Conservation (phyloP, 2,329 filamentous ascomycete species). For the Pseudogymnoascus sp. region DNA sequence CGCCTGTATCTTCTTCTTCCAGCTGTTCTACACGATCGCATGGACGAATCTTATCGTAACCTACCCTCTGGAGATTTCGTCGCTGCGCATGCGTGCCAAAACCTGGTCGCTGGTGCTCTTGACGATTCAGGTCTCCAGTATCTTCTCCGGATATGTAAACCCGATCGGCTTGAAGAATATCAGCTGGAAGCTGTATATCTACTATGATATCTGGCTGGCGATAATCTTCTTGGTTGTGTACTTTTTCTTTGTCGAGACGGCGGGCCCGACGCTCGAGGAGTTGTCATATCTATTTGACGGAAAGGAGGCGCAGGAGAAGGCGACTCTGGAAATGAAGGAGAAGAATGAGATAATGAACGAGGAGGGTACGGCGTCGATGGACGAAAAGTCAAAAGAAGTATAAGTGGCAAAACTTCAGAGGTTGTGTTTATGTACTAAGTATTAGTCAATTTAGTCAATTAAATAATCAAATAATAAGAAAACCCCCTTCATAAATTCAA, state of each 20-base stretch:
- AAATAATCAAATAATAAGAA: not conserved
- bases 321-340: slow-evolving; percentile 3
- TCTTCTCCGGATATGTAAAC: slow-evolving; percentile 34
- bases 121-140: slow-evolving; percentile 31
- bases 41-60: slow-evolving; percentile 37
- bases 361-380: not conserved
- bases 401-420: slow-evolving; percentile 28
- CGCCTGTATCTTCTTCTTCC: slow-evolving; percentile 36
- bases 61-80: slow-evolving; percentile 35
- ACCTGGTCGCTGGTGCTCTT: slow-evolving; percentile 33
- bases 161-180: slow-evolving; percentile 31
- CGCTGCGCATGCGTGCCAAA: slow-evolving; percentile 36
- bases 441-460: not conserved
- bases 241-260: slow-evolving; percentile 34
- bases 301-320: slow-evolving; percentile 7
- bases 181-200: slow-evolving; percentile 35
- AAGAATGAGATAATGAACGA: slow-evolving; percentile 1
- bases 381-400: not conserved
- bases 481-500: not conserved
- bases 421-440: not conserved
- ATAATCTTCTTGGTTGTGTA: slow-evolving; percentile 32
- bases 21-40: slow-evolving; percentile 34
- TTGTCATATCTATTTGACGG: slow-evolving; percentile 10
- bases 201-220: slow-evolving; percentile 33
- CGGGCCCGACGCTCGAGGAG: slow-evolving; percentile 24